Percentiles rank a stretch among this genome's conserved stretches.
These are phyloP conservation scores for Helichrysum umbraculigerum DNA, from an alignment of 129 eudicot genomes.

Conservation along the genomic window DNA sequence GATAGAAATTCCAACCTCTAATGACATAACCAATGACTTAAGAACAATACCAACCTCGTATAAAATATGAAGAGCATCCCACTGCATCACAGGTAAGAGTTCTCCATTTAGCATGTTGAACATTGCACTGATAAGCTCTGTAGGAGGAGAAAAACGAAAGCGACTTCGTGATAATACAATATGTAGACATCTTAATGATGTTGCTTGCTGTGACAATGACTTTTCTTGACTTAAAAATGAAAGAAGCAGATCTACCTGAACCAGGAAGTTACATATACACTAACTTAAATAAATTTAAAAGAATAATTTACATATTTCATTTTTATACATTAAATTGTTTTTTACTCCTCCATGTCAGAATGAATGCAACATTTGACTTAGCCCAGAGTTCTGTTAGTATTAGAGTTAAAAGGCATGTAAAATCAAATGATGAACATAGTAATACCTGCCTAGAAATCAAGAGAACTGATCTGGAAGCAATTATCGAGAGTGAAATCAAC, in stretches of 20 bases:
- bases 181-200: constrained; percentile 64
- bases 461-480: constrained; percentile 56
- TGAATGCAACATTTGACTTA: not conserved
- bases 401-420: not conserved
- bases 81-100: constrained; percentile 47
- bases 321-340: not conserved
- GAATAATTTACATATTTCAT: not conserved
- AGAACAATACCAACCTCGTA: constrained; percentile 52
- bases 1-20: not conserved
- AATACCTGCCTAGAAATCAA: constrained; percentile 69
- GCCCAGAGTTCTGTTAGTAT: not conserved
- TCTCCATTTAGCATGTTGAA: constrained; percentile 44
- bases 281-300: not conserved
- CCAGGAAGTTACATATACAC: constrained; percentile 22
- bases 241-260: constrained; percentile 68
- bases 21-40: constrained; percentile 13
- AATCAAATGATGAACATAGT: constrained; percentile 11
- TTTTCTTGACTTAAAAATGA: constrained; percentile 50
- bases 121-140: constrained; percentile 37
- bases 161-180: constrained; percentile 46
- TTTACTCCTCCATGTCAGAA: not conserved
- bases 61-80: constrained; percentile 54
- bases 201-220: constrained; percentile 47
- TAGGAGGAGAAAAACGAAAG: constrained; percentile 41
- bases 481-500: constrained; percentile 78